Evolutionary conservation across 2,329 filamentous ascomycete genomes (phyloP), one percentile per base, ranked within the genome.

Genomic region (Colletotrichum costaricense): DNA sequence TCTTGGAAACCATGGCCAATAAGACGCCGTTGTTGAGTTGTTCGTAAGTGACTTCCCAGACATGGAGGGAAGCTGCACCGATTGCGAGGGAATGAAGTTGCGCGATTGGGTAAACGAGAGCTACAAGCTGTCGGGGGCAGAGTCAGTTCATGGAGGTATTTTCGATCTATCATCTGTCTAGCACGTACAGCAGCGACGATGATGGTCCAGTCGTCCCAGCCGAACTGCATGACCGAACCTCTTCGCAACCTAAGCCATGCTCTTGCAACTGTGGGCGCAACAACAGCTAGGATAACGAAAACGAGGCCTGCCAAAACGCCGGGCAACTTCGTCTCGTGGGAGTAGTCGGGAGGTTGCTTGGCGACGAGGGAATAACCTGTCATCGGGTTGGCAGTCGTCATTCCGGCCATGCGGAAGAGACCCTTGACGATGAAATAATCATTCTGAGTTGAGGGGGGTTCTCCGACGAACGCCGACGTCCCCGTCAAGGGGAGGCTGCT

Each of bases 1-100:
- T 68, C 55, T 77, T 76, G 49, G 63, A 35, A 66, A 75, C 72
- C 24, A 77, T 70, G 7, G 72, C 69, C 11, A 75, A 76, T 35
- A 77, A 76, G 70, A 79, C 74, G 69, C 79, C 80, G 57, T 76
- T 62, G 33, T 78, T 75, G 62, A 80, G 78, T 54, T 83, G 78
- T 26, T 78, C 76, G 38, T 83, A 83, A 0, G 81, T 82, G 8
- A 78, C 69, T 58, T 82, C 80, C 76, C 79, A 82, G 0, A 77
- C 72, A 65, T 80, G 80, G 38, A 77, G 76, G 14, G 78, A 78
- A 57, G 67, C 76, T 56, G 76, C 79, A 16, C 76, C 81, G 64
- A 76, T 75, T 8, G 74, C 69, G 2, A 76, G 77, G 63, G 76
- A 77, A 42, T 73, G 74, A 8, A 82, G 78, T 58, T 80, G 79